Base-by-base conservation (phyloP, 2,329 filamentous ascomycete genomes). In the Pseudocercospora pini-densiflorae region DNA sequence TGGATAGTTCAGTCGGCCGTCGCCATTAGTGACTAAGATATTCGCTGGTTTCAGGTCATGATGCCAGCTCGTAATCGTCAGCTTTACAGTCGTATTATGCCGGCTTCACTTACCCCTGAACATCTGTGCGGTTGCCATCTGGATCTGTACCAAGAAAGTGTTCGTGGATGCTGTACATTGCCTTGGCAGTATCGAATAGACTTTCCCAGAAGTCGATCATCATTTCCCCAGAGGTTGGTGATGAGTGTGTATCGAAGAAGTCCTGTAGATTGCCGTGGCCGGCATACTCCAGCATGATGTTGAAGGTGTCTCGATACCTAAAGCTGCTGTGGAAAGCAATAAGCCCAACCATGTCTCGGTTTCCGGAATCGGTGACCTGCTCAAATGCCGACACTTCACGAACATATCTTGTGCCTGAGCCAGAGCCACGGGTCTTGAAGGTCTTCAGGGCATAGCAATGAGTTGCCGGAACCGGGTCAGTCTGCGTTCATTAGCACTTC, bases 271-370 rank as follows among this genome's bases (percentile, higher is more conserved):
- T 75, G 1, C 78, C 77, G 21, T 70, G 62, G 43, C 79, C 73
- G 2, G 78, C 78, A 69, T 74, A 78, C 65, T 80, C 78, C 3
- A 81, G 71, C 6, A 80, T 59, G 5, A 79, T 71, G 64, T 79
- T 76, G 64, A 55, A 76, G 3, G 65, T 69, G 19, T 73, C 66
- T 9, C 69, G 65, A 49, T 77, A 73, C 14, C 62, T 71, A 57
- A 70, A 75, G 45, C 67, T 64, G 21, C 72, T 64, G 53, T 65
- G 73, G 65, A 74, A 77, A 3, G 63, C 61, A 19, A 78, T 73
- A 9, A 79, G 40, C 14, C 59, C 54, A 14, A 31, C 16, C 27
- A 60, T 43, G 7, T 31, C 2, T 8, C 45, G 2, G 8, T 7
- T 53, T 21, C 29, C 33, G 36, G 31, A 43, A 24, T 31, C 33